phyloP scores from a whole-genome alignment of 2,329 filamentous ascomycete genomes.

The Cladophialophora psammophila region DNA sequence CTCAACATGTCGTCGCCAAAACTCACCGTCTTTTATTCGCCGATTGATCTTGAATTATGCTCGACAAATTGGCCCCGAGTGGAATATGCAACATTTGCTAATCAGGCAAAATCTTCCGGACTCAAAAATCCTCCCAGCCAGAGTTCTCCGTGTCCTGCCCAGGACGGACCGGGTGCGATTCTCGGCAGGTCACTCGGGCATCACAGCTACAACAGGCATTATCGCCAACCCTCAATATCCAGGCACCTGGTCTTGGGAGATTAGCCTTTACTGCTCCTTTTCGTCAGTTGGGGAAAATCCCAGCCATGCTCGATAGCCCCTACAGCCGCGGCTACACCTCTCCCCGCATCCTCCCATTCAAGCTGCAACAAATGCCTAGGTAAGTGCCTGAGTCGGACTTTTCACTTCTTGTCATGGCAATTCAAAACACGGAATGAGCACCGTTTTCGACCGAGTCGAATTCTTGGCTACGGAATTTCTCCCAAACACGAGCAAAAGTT shows the following conservation, averaged over 20 bases:
- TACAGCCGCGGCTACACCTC: not conserved
- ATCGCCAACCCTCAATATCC: constrained; percentile 2
- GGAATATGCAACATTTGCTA: constrained; percentile 19
- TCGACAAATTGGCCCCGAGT: not conserved
- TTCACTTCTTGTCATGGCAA: not conserved
- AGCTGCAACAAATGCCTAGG: not conserved
- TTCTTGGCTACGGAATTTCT: constrained; percentile 7
- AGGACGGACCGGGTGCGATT: not conserved
- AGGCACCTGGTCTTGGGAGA: not conserved
- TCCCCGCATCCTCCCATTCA: not conserved
- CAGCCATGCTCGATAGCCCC: not conserved
- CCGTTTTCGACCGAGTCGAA: constrained; percentile 12
- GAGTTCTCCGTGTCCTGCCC: constrained; percentile 14
- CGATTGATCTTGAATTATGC: not conserved
- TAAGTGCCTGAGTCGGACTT: not conserved
- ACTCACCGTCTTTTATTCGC: not conserved
- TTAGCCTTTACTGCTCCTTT: not conserved
- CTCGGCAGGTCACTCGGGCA: not conserved
- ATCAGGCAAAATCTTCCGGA: constrained; percentile 9
- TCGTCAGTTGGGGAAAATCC: not conserved
- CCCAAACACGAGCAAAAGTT: constrained; percentile 21
- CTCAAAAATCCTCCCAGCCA: constrained; percentile 2
- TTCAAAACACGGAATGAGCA: not conserved
- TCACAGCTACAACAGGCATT: not conserved
- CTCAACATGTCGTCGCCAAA: not conserved